These are phyloP conservation scores for Populus trichocarpa DNA, from an alignment of 441 rosid genomes.

Conservation along the genomic window DNA sequence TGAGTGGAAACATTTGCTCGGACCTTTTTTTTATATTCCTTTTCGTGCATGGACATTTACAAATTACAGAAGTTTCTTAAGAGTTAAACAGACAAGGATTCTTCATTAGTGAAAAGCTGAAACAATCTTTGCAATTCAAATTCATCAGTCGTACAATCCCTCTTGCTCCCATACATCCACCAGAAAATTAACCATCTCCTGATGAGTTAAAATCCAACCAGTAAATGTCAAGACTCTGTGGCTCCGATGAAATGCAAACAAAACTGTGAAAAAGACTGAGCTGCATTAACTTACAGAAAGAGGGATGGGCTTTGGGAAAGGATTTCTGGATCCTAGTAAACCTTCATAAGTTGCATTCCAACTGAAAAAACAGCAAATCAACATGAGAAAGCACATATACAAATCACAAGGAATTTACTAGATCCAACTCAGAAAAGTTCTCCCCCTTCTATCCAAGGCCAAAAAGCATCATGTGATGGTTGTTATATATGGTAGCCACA, in stretches of 20 bases:
- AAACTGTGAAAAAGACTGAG: not conserved
- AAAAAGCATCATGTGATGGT: not conserved
- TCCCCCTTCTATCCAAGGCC: not conserved
- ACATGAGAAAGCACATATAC: not conserved
- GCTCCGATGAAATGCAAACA: not conserved
- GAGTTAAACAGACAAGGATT: slow-evolving; percentile 8
- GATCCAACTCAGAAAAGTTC: not conserved
- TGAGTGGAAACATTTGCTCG: slow-evolving; percentile 9
- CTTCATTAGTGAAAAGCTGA: not conserved
- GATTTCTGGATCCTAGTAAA: slow-evolving; percentile 51
- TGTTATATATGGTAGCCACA: not conserved
- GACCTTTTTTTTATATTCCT: not conserved
- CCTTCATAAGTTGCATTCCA: slow-evolving; percentile 65
- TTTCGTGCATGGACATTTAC: slow-evolving; percentile 27
- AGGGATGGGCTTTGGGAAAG: slow-evolving; percentile 57
- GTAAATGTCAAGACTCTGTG: not conserved
- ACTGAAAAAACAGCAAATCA: slow-evolving; percentile 29
- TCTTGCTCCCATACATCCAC: slow-evolving; percentile 81
- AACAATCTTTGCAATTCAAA: not conserved
- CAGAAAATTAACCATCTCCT: slow-evolving; percentile 88
- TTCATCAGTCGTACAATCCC: slow-evolving; percentile 56
- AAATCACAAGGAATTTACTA: not conserved
- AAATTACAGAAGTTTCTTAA: slow-evolving; percentile 23
- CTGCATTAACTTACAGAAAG: slow-evolving; percentile 45
- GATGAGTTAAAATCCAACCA: slow-evolving; percentile 20